These are phyloP conservation scores for Nicotiana obtusifolia DNA, from an alignment of 257 asterid species.

Conservation along the genomic window DNA sequence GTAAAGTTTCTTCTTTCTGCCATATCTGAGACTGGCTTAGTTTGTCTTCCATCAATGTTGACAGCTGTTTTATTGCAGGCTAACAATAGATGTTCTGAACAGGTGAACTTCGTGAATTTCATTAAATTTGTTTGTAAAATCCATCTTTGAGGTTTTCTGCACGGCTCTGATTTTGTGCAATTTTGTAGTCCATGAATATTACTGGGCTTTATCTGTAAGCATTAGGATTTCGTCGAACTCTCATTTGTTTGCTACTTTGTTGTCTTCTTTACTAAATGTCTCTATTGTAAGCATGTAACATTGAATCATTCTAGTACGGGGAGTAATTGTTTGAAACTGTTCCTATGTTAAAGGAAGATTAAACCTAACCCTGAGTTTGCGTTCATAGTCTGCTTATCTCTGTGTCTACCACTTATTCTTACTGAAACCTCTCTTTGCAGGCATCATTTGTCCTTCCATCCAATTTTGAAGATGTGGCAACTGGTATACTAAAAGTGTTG, in stretches of 20 bases:
- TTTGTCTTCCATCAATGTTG: conserved; percentile 96
- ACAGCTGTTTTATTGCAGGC: conserved; percentile 95
- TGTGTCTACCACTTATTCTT: neutral
- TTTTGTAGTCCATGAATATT: neutral
- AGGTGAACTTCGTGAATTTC: conserved; percentile 33
- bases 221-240: neutral
- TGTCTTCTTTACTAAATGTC: neutral
- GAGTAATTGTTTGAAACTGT: neutral
- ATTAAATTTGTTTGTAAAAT: neutral
- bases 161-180: neutral
- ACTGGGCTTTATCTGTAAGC: neutral
- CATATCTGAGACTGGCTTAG: conserved; percentile 91
- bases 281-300: neutral
- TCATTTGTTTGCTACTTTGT: neutral
- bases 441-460: conserved; percentile 76
- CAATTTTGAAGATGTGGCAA: conserved; percentile 95
- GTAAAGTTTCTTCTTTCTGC: conserved; percentile 74
- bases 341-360: neutral
- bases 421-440: conserved; percentile 34
- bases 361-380: neutral
- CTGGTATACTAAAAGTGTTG: conserved; percentile 91
- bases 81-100: conserved; percentile 82
- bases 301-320: neutral
- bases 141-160: neutral
- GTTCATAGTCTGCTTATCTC: neutral